Base-by-base conservation (phyloP, 2,329 filamentous ascomycete genomes). In the Aspergillus latus region DNA sequence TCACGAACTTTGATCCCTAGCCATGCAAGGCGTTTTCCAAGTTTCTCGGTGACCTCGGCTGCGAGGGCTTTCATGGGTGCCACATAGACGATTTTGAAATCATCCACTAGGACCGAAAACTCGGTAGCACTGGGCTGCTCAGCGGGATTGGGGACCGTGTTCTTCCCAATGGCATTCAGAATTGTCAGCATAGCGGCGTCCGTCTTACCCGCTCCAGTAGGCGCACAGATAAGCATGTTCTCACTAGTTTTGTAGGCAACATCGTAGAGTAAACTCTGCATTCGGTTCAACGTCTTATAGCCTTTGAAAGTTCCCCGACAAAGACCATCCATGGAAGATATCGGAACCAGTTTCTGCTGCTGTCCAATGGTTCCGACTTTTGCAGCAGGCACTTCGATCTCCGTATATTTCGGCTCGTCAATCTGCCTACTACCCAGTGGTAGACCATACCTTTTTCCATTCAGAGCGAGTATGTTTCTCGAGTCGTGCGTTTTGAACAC, bases 61-160 rank as follows among this genome's bases (percentile, higher is more conserved):
- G 95, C 95, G 15, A 99, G 80, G 0, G 94, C 95, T 74, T 99
- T 99, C 95, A 99, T 99, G 0, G 94, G 95, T 1, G 95, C 94
- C 40, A 99, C 94, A 66, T 99, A 99, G 55, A 99, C 92, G 65
- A 99, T 93, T 75, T 99, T 97, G 82, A 97, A 97, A 65, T 96
- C 90, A 51, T 96, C 89, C 0, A 85, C 78, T 56, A 88, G 82
- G n/a, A 96, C 89, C 1, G 83, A 84, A 68, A 97, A 97, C 39
- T 96, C 89, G 0, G 82, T 86, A 0, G 88, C 86, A 52, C 85
- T 78, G 0, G 84, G 84, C 40, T 90, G 80, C 56, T 96, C 90
- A 8, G 88, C 80, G 0, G 92, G 93, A 63, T 86, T 92, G 0
- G 94, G 93, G 0, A 82, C 80, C 26, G 90, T 84, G 67, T 97